phyloP scores from a whole-genome alignment of 352 stramenopile species.

The Pythium monospermum region DNA sequence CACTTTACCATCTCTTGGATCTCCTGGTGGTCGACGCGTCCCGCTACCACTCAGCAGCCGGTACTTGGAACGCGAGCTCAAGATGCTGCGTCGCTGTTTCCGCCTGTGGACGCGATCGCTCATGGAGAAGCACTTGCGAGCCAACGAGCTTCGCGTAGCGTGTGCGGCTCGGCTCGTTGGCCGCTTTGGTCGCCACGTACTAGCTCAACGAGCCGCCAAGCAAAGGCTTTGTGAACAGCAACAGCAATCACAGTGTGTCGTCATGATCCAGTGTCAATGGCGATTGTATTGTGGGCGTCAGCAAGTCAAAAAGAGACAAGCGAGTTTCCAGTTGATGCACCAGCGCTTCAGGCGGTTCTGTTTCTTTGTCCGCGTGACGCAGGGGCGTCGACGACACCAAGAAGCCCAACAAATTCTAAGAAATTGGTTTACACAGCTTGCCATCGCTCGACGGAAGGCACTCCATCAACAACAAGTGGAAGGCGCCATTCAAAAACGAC shows the following conservation, averaged over 20 bases:
- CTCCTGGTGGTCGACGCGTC: too few relatives aligned
- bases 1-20: neutral
- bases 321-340: slow-evolving; percentile 32
- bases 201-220: neutral
- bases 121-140: slow-evolving; percentile 12
- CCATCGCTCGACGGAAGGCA: too few relatives aligned
- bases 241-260: neutral
- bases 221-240: neutral
- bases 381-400: slow-evolving; percentile 19
- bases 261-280: slow-evolving; percentile 13
- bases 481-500: too few relatives aligned
- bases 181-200: neutral
- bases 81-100: slow-evolving; percentile 59
- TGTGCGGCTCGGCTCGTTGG: slow-evolving; percentile 4
- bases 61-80: slow-evolving; percentile 61
- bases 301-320: neutral
- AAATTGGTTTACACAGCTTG: slow-evolving; percentile 27
- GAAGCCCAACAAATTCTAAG: slow-evolving; percentile 31
- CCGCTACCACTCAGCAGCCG: slow-evolving; percentile 11
- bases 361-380: slow-evolving; percentile 34
- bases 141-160: neutral
- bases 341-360: slow-evolving; percentile 36
- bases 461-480: too few relatives aligned
- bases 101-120: slow-evolving; percentile 30
- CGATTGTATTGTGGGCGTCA: neutral